Base-by-base conservation (phyloP, 1,139 yeast genomes). In the Blastobotrys apis region DNA sequence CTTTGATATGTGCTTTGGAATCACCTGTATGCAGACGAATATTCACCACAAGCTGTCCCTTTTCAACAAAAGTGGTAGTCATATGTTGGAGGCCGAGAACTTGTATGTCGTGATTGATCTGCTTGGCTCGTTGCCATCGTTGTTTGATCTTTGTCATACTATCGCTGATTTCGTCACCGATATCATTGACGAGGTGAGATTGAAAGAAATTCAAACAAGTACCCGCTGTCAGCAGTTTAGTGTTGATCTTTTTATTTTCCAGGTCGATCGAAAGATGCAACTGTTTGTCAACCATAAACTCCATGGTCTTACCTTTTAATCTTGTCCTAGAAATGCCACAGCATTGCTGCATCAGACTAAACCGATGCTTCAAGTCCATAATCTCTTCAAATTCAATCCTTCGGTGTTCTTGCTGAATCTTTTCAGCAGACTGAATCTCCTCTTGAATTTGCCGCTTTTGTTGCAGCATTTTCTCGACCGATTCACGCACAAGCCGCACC, bases 351-450 rank as follows among this genome's bases (percentile, higher is more conserved):
- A 50, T 31, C 30, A 26, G 17, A 6, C 25, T 33, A 25, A 40
- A 47, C 20, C 20, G 33, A n/a, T 17, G 22, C 4, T 30, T 23
- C 37, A 50, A 21, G 3, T 37, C 46, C 20, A 33, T 36, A 26
- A 50, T 40, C 37, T 48, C 52, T 12, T 35, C 39, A 4, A 29
- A 33, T 33, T 44, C 53, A 26, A 48, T 42, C 8, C 42, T 44
- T 10, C 45, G 38, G 39, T 50, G 43, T 5, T 33, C 39, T 33
- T 38, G 43, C 4, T 34, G 49, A 9, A 45, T 26, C 19, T 47
- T 39, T 25, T 50, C 52, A 1, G 50, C 50, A 12, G 43, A 44
- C 26, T 47, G 50, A 21, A 50, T 43, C 19, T 47, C 33, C 2
- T 44, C 45, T 13, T 47, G 49, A 3, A 48, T 19, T n/a, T 33